Evolutionary conservation across 495 filamentous ascomycete genomes (phyloP), one percentile per base, ranked within the genome.

Genomic region (Symbiotaphrina buchneri): DNA sequence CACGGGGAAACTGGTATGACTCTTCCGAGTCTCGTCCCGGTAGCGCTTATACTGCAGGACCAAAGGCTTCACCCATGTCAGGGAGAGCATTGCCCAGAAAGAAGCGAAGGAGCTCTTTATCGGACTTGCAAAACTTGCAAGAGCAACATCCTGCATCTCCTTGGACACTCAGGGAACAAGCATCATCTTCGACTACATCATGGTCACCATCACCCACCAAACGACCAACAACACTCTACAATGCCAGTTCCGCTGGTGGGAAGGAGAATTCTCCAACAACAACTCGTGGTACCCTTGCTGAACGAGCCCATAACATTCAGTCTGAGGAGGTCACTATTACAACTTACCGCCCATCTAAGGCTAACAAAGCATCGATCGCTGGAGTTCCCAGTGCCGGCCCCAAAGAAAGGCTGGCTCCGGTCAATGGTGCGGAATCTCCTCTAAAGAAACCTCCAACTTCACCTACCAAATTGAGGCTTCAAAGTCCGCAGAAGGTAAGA

Each of bases 51-150:
- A 51, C 49, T 30, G 61, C 62, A 41, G 36, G 43, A 30, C 35
- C 45, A 14, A 11, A 39, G 18, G 32, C 33, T 13, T 36, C 43
- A 8, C 40, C 38, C 10, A 40, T 34, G n/a, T 18, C 14, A 32
- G n/a, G 18, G 14, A 36, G 31, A n/a, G 6, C 11, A 6, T 13
- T 18, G 18, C 5, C 30, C 30, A 11, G 41, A 41, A 80, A 74
- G 53, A 94, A 90, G 53, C 62, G 87, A 37, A 71, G 87, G 40
- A 92, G 83, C 49, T 94, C 85, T 15, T 52, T 97, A 15, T 91
- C 82, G 10, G 87, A 97, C 44, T 55, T 97, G 18, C 76, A 78
- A 43, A 58, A 56, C 25, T 54, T 55, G 8, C 37, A 50, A 14
- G 33, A 32, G 13, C 28, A 45, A 8, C 33, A 39, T 29, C 14